Evolutionary conservation across 495 filamentous ascomycete genomes (phyloP).

Genomic region (Thermochaetoides thermophila): DNA sequence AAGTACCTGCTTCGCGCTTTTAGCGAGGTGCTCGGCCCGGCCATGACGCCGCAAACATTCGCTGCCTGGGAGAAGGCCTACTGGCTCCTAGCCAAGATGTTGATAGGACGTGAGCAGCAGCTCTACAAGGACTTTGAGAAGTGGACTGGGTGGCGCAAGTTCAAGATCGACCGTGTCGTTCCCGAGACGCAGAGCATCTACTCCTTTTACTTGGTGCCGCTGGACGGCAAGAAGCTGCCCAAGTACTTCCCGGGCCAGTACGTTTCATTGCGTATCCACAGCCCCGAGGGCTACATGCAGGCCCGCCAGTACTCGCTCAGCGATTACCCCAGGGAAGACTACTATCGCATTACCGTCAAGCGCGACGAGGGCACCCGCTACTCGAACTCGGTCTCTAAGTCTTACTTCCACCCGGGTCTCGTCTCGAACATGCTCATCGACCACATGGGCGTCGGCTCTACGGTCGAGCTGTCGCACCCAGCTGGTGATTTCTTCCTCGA

Average conservation of each 20-base stretch:
- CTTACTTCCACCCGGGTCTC: slow-evolving; percentile 37
- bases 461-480: slow-evolving; percentile 50
- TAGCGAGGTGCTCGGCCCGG: slow-evolving; percentile 48
- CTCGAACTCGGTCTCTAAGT: slow-evolving; percentile 24
- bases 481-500: slow-evolving; percentile 56
- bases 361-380: slow-evolving; percentile 39
- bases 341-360: slow-evolving; percentile 61
- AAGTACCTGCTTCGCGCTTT: slow-evolving; percentile 53
- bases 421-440: slow-evolving; percentile 60
- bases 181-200: slow-evolving; percentile 49
- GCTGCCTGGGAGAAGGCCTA: slow-evolving; percentile 59
- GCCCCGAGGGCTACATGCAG: slow-evolving; percentile 44
- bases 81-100: slow-evolving; percentile 52
- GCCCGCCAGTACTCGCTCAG: slow-evolving; percentile 61
- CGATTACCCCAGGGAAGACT: slow-evolving; percentile 39
- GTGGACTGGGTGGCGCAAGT: slow-evolving; percentile 53
- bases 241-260: slow-evolving; percentile 54
- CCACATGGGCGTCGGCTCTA: slow-evolving; percentile 40
- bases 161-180: slow-evolving; percentile 48
- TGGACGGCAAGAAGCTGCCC: slow-evolving; percentile 46
- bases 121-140: slow-evolving; percentile 40
- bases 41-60: slow-evolving; percentile 48
- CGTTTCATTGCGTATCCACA: slow-evolving; percentile 43
- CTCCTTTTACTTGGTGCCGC: slow-evolving; percentile 55
- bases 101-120: slow-evolving; percentile 48